Percentiles rank a stretch among this genome's conserved stretches.
These are phyloP conservation scores for Sclerotiophoma versabilis DNA, from an alignment of 2,329 filamentous ascomycete species.

Conservation along the genomic window DNA sequence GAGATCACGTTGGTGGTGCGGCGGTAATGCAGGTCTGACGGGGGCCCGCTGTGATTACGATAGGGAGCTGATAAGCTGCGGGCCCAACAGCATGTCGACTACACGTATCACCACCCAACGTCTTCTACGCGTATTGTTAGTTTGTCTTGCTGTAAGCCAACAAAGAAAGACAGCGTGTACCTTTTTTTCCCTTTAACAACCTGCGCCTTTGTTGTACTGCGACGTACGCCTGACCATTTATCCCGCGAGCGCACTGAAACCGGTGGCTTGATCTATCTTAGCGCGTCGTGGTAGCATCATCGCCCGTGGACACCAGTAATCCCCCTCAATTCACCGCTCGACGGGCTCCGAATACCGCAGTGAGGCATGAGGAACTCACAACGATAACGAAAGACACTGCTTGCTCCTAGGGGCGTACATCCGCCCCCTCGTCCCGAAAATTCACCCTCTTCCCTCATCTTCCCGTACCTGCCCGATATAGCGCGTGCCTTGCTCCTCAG, in stretches of 20 bases:
- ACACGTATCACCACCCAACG: slow-evolving; percentile 6
- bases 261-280: slow-evolving; percentile 27
- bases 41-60: not conserved
- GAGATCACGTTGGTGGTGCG: slow-evolving; percentile 18
- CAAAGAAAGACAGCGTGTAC: slow-evolving; percentile 4
- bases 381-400: slow-evolving; percentile 21
- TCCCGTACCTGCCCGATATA: slow-evolving; percentile 17
- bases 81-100: slow-evolving; percentile 6
- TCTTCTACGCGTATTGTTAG: not conserved
- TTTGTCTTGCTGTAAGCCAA: not conserved
- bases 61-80: slow-evolving; percentile 11
- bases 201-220: slow-evolving; percentile 18
- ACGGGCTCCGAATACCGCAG: slow-evolving; percentile 20
- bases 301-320: slow-evolving; percentile 24
- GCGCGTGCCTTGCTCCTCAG: slow-evolving; percentile 27
- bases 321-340: slow-evolving; percentile 29
- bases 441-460: slow-evolving; percentile 1
- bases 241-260: slow-evolving; percentile 20
- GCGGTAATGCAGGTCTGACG: slow-evolving; percentile 6
- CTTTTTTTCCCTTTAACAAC: not conserved
- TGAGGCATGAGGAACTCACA: slow-evolving; percentile 27
- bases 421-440: slow-evolving; percentile 3
- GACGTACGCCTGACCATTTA: slow-evolving; percentile 27
- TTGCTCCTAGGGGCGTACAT: slow-evolving; percentile 15
- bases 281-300: slow-evolving; percentile 33